Conservation (phyloP, 2,329 filamentous ascomycete genomes). For the Beauveria sp. region DNA sequence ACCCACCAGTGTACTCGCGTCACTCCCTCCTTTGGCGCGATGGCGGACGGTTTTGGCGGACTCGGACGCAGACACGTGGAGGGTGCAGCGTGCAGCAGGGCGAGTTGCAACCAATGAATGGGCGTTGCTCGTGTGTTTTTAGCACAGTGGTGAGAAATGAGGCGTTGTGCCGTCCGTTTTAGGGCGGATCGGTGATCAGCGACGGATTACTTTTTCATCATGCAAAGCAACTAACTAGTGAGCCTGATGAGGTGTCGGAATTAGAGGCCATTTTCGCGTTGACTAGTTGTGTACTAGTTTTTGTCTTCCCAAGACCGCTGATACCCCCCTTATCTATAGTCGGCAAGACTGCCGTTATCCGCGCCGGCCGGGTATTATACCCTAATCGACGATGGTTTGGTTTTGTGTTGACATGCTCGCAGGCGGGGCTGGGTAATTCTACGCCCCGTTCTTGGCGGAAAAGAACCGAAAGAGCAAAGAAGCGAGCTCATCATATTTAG, state of each 20-base stretch:
- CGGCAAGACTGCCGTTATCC: background rate
- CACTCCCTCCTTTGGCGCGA: background rate
- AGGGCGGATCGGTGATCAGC: constrained; percentile 7
- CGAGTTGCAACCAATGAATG: background rate
- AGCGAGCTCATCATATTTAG: background rate
- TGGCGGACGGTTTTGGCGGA: background rate
- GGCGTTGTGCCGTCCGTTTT: background rate
- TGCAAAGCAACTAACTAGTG: background rate
- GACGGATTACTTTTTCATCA: background rate
- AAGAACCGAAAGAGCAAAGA: background rate
- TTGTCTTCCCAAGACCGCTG: background rate
- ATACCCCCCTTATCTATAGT: background rate
- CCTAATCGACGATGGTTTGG: background rate
- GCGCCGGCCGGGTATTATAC: background rate
- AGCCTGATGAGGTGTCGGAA: background rate
- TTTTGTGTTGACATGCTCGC: background rate
- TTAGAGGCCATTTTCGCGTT: background rate
- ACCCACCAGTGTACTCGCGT: background rate
- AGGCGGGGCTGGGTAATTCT: background rate
- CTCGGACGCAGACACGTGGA: background rate
- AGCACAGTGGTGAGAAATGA: background rate
- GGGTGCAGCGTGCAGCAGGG: background rate
- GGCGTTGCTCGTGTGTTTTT: background rate
- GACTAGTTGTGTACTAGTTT: background rate
- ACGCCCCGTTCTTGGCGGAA: constrained; percentile 1